Percentiles rank a stretch among this genome's conserved stretches.
These are phyloP conservation scores for Phytopythium litorale DNA, from an alignment of 352 stramenopile species.

Conservation along the genomic window DNA sequence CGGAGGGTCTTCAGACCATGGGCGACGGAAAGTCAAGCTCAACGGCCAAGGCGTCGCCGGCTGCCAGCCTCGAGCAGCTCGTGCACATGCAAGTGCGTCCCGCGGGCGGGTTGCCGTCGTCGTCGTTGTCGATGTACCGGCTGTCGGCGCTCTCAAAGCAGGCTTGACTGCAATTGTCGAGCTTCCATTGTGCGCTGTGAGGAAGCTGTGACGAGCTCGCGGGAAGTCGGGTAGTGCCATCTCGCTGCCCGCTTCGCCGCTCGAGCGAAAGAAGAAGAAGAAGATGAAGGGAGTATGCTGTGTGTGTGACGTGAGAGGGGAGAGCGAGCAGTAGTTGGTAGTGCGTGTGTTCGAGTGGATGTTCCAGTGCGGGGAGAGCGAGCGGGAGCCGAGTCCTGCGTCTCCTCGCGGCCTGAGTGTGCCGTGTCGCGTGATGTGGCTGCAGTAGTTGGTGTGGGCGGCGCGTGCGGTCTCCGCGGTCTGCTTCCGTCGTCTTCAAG, in stretches of 20 bases:
- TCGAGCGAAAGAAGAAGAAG: constrained; percentile 10
- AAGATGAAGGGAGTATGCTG: constrained; percentile 2
- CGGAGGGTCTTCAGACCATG: constrained; percentile 23
- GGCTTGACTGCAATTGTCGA: neutral
- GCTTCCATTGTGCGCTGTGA: neutral
- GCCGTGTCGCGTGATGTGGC: constrained; percentile 4
- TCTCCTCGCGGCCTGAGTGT: constrained; percentile 6
- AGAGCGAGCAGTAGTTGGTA: constrained; percentile 4
- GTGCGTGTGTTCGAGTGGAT: constrained; percentile 7
- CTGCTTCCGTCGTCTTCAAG: neutral
- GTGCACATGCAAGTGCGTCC: constrained; percentile 81
- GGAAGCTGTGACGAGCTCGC: neutral
- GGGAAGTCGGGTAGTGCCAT: neutral
- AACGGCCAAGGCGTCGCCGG: constrained; percentile 45
- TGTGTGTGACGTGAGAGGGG: neutral
- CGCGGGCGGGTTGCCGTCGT: constrained; percentile 45
- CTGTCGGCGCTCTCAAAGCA: constrained; percentile 28
- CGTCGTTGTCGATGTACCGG: constrained; percentile 45
- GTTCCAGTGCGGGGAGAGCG: constrained; percentile 6
- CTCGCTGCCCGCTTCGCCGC: neutral
- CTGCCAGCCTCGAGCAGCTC: constrained; percentile 76
- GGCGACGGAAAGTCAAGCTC: constrained; percentile 11
- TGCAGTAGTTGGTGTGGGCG: constrained; percentile 2
- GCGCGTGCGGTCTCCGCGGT: neutral
- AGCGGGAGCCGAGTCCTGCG: neutral